A percentile compares a stretch with the other conserved stretches of the same genome.
These are phyloP conservation scores for Apostasia ramifera DNA, from an alignment of 106 monocot species.

Conservation along the genomic window DNA sequence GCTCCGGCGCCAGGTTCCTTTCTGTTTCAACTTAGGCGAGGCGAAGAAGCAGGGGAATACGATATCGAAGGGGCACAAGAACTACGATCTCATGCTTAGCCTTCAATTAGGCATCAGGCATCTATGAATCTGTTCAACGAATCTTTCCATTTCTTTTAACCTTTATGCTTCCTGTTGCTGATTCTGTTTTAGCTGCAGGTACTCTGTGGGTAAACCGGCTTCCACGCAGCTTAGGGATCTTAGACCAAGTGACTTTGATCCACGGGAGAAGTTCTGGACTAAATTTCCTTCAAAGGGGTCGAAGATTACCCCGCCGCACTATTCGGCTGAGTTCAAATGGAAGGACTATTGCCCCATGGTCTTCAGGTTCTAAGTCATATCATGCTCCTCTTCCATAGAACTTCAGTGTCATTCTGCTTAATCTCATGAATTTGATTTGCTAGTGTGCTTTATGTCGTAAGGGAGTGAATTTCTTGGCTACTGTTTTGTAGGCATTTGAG, in stretches of 20 bases:
- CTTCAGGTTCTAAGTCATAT: slow-evolving; percentile 30
- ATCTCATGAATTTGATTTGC: background rate
- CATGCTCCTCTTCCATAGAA: too few species aligned
- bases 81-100: slow-evolving; percentile 54
- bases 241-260: slow-evolving; percentile 31
- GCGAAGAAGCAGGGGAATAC: slow-evolving; percentile 53
- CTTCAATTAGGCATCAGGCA: slow-evolving; percentile 69
- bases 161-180: background rate
- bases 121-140: background rate
- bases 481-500: slow-evolving; percentile 20
- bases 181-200: slow-evolving; percentile 17
- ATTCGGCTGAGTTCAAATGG: slow-evolving; percentile 54
- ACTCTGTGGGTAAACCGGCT: slow-evolving; percentile 44
- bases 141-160: background rate
- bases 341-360: slow-evolving; percentile 73
- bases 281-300: slow-evolving; percentile 54
- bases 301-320: slow-evolving; percentile 50
- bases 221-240: slow-evolving; percentile 21
- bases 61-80: slow-evolving; percentile 67
- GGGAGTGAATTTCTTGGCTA: background rate
- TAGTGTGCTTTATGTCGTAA: background rate
- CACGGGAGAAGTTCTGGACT: slow-evolving; percentile 62
- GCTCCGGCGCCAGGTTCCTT: slow-evolving; percentile 7
- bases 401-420: too few species aligned
- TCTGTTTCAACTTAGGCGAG: slow-evolving; percentile 14